Evolutionary conservation across 768 basidiomycete species (phyloP), one percentile per base, ranked within the genome.

Genomic region (Cyathus striatus): DNA sequence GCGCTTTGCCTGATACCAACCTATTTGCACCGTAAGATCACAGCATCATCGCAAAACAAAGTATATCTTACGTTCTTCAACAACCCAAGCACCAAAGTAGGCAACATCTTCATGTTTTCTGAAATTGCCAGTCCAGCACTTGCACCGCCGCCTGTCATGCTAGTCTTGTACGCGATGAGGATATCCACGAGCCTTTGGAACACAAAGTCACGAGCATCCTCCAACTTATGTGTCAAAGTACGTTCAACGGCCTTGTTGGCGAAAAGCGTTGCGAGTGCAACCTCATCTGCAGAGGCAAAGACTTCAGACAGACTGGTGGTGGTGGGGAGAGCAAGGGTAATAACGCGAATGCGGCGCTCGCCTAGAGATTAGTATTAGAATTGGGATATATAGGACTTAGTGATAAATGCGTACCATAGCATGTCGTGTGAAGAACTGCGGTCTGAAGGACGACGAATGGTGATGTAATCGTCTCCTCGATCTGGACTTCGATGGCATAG

Each of bases 401-500:
- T 10, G 10, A 43, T 6, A 37, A 39, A n/a, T 6, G 52, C 70
- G 47, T 21, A 78, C 90, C 94, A 52, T 83, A 94, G 59, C 88
- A 92, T 0, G 93, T 92, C 0, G 94, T 96, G 60, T 97, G 93
- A 18, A 98, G 72, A 16, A 97, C 83, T 10, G 91, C 95, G 22
- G 92, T 93, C 61, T 97, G 95, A 63, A 97, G 71, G 25, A 96
- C 93, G 34, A 96, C 91, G 56, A 91, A 90, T 0, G 94, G 88
- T 21, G 86, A 73, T 0, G 86, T 90, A 51, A 98, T 76, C 25
- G 87, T 86, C 61, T 98, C 95, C 60, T 98, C 95, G 49, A 98
- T 90, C 59, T 94, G 87, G 9, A 97, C 73, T 61, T 98, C 95
- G 55, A 98, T 94, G 9, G 86, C 86, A 60, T 98, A 98, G 14